phyloP scores from a whole-genome alignment of 2,329 filamentous ascomycete genomes.

The Aspergillus thermomutatus region DNA sequence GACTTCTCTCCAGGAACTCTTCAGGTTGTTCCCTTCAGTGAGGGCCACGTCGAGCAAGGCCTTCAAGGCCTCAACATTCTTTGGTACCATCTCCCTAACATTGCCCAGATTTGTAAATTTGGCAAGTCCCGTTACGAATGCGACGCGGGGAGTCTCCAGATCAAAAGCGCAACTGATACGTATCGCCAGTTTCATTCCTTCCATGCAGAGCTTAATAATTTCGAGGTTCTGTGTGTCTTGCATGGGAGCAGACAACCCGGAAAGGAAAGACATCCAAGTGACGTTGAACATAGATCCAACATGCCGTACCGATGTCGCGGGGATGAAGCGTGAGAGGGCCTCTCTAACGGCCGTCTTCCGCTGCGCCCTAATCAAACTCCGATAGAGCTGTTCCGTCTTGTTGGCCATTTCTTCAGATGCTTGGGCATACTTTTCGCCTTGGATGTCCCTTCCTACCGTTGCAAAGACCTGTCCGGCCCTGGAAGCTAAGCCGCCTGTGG shows the following conservation, averaged over 20 bases:
- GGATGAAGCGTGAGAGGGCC: constrained; percentile 73
- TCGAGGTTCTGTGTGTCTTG: constrained; percentile 92
- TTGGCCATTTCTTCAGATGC: constrained; percentile 92
- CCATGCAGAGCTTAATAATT: constrained; percentile 86
- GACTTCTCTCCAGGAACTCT: constrained; percentile 91
- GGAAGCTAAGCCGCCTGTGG: constrained; percentile 68
- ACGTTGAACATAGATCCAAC: constrained; percentile 98
- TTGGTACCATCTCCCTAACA: constrained; percentile 87
- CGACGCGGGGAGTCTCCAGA: constrained; percentile 85
- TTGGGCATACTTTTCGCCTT: constrained; percentile 88
- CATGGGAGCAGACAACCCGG: constrained; percentile 85
- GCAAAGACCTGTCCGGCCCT: constrained; percentile 85
- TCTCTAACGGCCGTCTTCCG: constrained; percentile 70
- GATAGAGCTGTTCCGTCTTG: constrained; percentile 81
- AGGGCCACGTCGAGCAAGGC: constrained; percentile 88
- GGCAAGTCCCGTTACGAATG: constrained; percentile 88
- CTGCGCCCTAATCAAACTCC: constrained; percentile 86
- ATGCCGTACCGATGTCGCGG: constrained; percentile 89
- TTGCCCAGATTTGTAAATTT: constrained; percentile 97
- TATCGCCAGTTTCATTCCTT: constrained; percentile 91
- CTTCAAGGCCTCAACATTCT: constrained; percentile 93
- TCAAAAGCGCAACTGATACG: constrained; percentile 92
- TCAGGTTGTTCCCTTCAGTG: constrained; percentile 84
- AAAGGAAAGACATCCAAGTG: constrained; percentile 99
- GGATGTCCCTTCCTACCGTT: constrained; percentile 85